Evolutionary conservation across 768 basidiomycete genomes (phyloP).

Genomic region (Chlorophyllum brunneum): DNA sequence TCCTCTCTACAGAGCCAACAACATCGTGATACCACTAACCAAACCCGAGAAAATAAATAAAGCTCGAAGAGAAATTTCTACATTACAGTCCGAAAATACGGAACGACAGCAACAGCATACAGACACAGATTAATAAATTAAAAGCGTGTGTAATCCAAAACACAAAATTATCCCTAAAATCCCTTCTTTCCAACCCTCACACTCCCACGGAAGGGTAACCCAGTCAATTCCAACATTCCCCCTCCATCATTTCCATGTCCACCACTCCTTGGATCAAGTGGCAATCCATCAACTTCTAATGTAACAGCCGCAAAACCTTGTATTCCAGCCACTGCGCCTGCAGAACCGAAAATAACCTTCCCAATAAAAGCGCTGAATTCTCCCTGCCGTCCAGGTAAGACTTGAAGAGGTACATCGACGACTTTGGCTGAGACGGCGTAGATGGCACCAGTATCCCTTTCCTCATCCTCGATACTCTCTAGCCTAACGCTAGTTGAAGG

Average conservation of each 20-base stretch:
- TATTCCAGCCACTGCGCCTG: constrained; percentile 68
- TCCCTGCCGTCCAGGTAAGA: constrained; percentile 73
- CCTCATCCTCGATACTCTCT: constrained; percentile 29
- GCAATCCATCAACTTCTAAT: constrained; percentile 57
- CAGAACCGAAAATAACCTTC: constrained; percentile 70
- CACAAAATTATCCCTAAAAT: too few species aligned
- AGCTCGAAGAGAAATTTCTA: too few species aligned
- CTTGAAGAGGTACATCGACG: constrained; percentile 70
- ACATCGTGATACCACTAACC: too few species aligned
- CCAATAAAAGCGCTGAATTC: constrained; percentile 73
- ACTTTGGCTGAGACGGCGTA: constrained; percentile 63
- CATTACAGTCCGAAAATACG: too few species aligned
- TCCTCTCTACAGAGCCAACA: too few species aligned
- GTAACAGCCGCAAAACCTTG: constrained; percentile 60
- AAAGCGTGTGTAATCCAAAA: too few species aligned
- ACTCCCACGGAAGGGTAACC: constrained; percentile 64
- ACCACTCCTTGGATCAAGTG: constrained; percentile 27
- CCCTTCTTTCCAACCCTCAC: constrained; percentile 62
- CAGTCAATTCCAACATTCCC: constrained; percentile 47
- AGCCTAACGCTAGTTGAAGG: constrained; percentile 33
- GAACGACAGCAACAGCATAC: too few species aligned
- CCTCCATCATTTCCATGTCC: constrained; percentile 27
- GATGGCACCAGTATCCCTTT: constrained; percentile 43
- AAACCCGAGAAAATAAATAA: too few species aligned
- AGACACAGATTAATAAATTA: too few species aligned